Evolutionary conservation across 768 basidiomycete species (phyloP), one percentile per base, ranked within the genome.

Genomic region (Lentinula edodes): DNA sequence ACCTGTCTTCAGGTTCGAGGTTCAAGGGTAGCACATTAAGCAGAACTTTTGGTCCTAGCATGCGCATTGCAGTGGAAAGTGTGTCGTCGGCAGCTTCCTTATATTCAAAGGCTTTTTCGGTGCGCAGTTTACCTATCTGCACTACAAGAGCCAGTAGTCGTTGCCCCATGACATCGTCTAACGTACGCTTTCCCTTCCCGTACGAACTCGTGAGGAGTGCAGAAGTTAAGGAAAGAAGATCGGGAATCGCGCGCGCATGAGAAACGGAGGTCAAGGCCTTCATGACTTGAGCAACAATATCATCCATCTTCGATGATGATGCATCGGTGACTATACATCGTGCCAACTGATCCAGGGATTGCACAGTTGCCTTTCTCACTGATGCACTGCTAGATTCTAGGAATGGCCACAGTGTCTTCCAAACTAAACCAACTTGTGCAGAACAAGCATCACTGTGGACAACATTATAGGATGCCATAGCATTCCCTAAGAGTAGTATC

Each of bases 11-110:
- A 4, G 92, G 88, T 63, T 95, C 89, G 41, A 99, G 77, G 66
- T 96, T 95, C 54, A 98, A 76, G 9, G 97, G 97, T 45, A 98
- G 76, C 20, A 79, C 76, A 20, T 78, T 73, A 38, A 99, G 76
- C 3, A 98, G 70, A 1, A 86, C 86, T 62, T 89, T 85, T 6
- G 96, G 95, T 4, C 97, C 97, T 51, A 97, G 75, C 4, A 92
- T 81, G 62, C 86, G 84, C 83, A 97, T 90, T 0, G 94, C 92
- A 28, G 84, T 83, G 1, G 89, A 85, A 39, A 98, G 75, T 0
- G 89, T 86, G 9, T 75, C 76, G 70, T 99, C 96, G 13, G 88
- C 93, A 18, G 83, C 85, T 69, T 95, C 95, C 71, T 93, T 95
- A 74, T 90, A 83, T 72, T 97, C 94, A 68, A 98, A 99, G 1